Conservation (phyloP, 345 rosid genomes). For the Boechera retrofracta region DNA sequence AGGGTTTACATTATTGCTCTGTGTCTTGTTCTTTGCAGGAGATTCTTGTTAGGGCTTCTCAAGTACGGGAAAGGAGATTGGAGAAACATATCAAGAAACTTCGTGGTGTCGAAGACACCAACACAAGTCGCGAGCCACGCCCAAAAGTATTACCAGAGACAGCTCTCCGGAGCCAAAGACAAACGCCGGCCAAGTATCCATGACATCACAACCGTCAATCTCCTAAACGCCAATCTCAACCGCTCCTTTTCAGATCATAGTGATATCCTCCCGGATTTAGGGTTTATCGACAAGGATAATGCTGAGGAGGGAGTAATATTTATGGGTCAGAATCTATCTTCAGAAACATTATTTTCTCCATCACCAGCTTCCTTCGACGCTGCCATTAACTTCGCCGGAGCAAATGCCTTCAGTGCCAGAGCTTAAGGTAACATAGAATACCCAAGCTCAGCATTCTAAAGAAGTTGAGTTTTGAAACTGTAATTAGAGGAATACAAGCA, state of each 20-base stretch:
- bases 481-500: conserved; percentile 23
- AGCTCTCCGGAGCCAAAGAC: conserved; percentile 79
- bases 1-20: conserved; percentile 27
- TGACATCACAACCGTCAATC: conserved; percentile 77
- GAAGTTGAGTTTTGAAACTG: conserved; percentile 31
- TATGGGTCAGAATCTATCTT: conserved; percentile 27
- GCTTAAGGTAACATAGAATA: conserved; percentile 24
- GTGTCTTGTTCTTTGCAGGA: conserved; percentile 50
- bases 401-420: conserved; percentile 20
- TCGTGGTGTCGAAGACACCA: conserved; percentile 85
- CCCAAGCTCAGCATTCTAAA: conserved; percentile 28
- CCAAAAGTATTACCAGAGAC: conserved; percentile 93
- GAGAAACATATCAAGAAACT: conserved; percentile 92
- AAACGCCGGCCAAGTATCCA: conserved; percentile 95
- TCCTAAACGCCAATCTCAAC: conserved; percentile 50
- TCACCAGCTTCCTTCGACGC: conserved; percentile 27
- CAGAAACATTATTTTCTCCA: conserved; percentile 35
- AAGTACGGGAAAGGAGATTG: conserved; percentile 97
- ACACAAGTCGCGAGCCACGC: conserved; percentile 99
- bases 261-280: conserved; percentile 40
- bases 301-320: conserved; percentile 31
- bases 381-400: conserved; percentile 32
- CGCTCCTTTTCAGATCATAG: conserved; percentile 48
- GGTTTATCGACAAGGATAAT: conserved; percentile 32
- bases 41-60: conserved; percentile 79